phyloP scores from a whole-genome alignment of 495 filamentous ascomycete genomes.

The Lasiosphaeriaceae sp. region DNA sequence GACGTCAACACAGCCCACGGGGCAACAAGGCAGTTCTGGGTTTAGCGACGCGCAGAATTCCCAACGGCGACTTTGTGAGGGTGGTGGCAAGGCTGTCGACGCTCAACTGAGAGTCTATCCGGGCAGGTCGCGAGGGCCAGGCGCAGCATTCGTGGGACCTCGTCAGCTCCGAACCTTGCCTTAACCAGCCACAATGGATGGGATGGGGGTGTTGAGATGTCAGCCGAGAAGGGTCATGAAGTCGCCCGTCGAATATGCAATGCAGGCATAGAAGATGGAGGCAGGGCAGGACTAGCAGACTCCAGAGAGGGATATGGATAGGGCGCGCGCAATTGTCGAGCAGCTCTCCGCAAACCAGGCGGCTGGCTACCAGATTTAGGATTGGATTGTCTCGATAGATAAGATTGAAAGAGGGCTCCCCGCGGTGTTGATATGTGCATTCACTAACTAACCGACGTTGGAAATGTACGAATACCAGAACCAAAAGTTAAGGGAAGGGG shows the following conservation, averaged over 20 bases:
- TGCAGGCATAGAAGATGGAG: not conserved
- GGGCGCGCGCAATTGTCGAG: no score
- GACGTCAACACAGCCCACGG: conserved; percentile 14
- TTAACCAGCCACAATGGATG: conserved; percentile 3
- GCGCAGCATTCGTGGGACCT: not conserved
- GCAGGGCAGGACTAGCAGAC: no score
- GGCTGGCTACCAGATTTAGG: not conserved
- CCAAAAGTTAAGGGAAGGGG: not conserved
- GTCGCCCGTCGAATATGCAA: not conserved
- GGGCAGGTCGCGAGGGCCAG: not conserved
- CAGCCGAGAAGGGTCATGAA: not conserved
- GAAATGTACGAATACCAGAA: not conserved
- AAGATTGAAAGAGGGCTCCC: not conserved
- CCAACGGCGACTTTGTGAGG: not conserved
- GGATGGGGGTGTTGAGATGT: not conserved
- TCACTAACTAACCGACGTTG: not conserved
- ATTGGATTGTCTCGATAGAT: not conserved
- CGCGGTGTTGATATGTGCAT: not conserved
- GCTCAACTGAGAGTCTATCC: not conserved
- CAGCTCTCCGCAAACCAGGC: no score
- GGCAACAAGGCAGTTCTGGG: conserved; percentile 6
- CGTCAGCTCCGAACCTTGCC: conserved; percentile 5
- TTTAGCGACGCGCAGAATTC: not conserved
- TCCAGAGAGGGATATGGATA: no score
- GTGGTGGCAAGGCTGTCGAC: not conserved